Evolutionary conservation across 1,284 basidiomycete genomes (phyloP), one percentile per base, ranked within the genome.

Genomic region (Agroathelia rolfsii): DNA sequence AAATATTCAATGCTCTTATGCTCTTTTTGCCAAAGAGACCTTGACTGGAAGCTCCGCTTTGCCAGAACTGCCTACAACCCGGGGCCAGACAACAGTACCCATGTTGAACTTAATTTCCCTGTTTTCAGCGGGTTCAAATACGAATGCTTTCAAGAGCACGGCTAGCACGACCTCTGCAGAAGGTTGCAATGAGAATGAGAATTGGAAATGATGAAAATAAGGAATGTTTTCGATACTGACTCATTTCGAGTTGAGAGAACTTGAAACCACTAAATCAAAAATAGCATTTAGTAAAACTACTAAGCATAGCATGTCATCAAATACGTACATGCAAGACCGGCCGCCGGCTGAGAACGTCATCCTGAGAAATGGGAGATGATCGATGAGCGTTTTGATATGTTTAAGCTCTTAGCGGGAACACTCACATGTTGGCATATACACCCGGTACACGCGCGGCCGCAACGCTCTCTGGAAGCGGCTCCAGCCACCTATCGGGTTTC

Each of bases 281-380:
- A 13, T 12, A 19, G 4, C 4, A 13, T 6, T 16, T 30, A 27
- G 21, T 6, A 25, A 13, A 14, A 23, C n/a, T n/a, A n/a, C n/a
- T n/a, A n/a, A n/a, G n/a, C n/a, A n/a, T 30, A 38, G 34, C 19
- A n/a, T n/a, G n/a, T 10, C 4, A 12, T 8, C 3, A 11, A 8
- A 8, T 11, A 33, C 54, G 32, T 32, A 55, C 59, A 63, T 56
- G 45, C 62, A 66, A 9, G 59, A 51, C 24, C 60, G 52, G n/a
- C 58, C 46, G 4, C 64, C 62, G 5, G 56, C 63, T n/a, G 54
- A 44, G 35, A 66, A 64, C 5, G 62, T 61, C 62, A 64, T 64
- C 40, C 61, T 65, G 17, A 8, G n/a, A 15, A 11, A 23, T 7
- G 3, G 5, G 10, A 27, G 3, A 20, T n/a, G 14, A 24, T 3